A percentile compares a stretch with the other conserved stretches of the same genome.
Evolutionary conservation across 2,329 filamentous ascomycete species (phyloP).

Genomic region (Aaosphaeria arxii): DNA sequence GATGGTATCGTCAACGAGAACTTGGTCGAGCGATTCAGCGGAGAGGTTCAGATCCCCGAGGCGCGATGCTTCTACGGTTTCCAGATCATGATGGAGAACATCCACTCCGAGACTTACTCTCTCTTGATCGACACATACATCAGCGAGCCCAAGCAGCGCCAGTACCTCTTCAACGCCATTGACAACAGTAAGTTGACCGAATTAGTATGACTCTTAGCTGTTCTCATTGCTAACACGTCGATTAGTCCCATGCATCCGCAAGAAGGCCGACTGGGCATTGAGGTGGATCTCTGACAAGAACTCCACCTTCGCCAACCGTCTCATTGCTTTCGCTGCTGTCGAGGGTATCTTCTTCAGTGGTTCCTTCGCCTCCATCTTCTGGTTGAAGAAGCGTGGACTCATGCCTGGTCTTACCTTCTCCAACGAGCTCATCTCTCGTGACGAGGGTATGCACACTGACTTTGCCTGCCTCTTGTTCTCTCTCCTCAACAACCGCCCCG

Average conservation of each 20-base stretch:
- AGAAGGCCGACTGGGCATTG: conserved; percentile 98
- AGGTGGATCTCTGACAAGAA: conserved; percentile 91
- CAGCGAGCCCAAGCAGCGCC: conserved; percentile 92
- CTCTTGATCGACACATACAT: conserved; percentile 99
- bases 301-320: conserved; percentile 91
- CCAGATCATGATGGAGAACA: conserved; percentile 99
- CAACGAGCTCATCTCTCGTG: conserved; percentile 99
- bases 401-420: conserved; percentile 99
- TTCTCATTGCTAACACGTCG: conserved; percentile 28
- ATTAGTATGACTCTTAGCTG: no score
- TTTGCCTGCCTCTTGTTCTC: conserved; percentile 97
- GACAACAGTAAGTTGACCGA: conserved; percentile 81
- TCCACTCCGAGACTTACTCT: conserved; percentile 99
- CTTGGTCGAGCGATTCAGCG: conserved; percentile 94
- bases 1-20: conserved; percentile 99
- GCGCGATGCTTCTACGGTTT: conserved; percentile 99
- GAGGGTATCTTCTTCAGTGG: conserved; percentile 99
- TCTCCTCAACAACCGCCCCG: conserved; percentile 90
- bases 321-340: conserved; percentile 94
- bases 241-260: conserved; percentile 88
- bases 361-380: conserved; percentile 98
- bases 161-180: conserved; percentile 96
- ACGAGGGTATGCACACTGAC: conserved; percentile 98
- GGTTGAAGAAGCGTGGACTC: conserved; percentile 99
- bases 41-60: conserved; percentile 94